Evolutionary conservation across 352 stramenopile genomes (phyloP), one percentile per base, ranked within the genome.

Genomic region (Phytophthora lateralis): DNA sequence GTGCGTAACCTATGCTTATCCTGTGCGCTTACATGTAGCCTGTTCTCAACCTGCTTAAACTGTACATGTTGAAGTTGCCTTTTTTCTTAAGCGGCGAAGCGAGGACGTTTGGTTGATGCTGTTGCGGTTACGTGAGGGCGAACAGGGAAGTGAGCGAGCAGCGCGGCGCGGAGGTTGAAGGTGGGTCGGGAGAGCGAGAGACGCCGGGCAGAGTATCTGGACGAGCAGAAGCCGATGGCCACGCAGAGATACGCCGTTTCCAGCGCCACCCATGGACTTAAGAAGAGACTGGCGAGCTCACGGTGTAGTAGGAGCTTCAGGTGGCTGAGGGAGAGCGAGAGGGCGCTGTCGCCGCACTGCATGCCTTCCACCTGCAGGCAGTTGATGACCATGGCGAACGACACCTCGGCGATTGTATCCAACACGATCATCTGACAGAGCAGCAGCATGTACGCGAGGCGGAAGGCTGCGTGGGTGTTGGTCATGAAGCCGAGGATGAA

Each of bases 401-500:
- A 75, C 6, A 91, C 81, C 39, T 88, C 68, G 1, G 78, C 70
- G 43, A 88, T 27, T 2, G 71, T 82, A 64, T 89, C 75, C 15
- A 76, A 60, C 11, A 74, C 62, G 11, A 87, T 24, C 7, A 85
- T 66, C 18, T 76, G 61, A n/a, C 47, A 56, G 1, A 84, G 50
- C 8, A 82, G 14, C 30, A 70, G 8, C 11, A 88, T 29, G 15
- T 74, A 81, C 1, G 65, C 39, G n/a, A 82, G 38, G 8, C 79
- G 77, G 59, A 80, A 91, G n/a, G 75, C 77, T 12, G 75, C 64
- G 53, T 91, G 77, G 3, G 77, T 85, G 77, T 85, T 89, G 55
- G 77, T 89, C 75, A 83, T 88, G 57, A 91, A 91, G 24, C 75
- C 78, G 29, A 89, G 59, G n/a, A 85, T 53, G 50, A 78, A 85